A percentile compares a stretch with the other conserved stretches of the same genome.
Evolutionary conservation across 441 rosid genomes (phyloP).

Genomic region (Breynia disticha): DNA sequence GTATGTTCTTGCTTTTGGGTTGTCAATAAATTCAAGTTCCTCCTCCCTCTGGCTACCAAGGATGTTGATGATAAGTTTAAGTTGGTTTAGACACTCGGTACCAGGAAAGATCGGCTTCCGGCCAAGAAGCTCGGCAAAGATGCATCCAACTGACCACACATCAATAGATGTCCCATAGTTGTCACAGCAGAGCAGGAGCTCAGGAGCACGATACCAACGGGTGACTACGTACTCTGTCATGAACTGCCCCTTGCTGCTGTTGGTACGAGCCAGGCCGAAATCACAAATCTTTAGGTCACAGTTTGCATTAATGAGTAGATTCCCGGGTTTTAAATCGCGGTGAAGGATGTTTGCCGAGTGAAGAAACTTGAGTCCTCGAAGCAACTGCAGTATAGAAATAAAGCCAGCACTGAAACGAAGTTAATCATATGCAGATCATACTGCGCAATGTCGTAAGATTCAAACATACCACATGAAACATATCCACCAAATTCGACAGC

Average conservation of each 20-base stretch:
- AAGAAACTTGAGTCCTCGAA: slow-evolving; percentile 72
- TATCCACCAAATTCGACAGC: too few species aligned
- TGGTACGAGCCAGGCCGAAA: slow-evolving; percentile 62
- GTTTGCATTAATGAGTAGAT: slow-evolving; percentile 81
- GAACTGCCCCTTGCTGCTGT: slow-evolving; percentile 44
- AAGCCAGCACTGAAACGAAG: too few species aligned
- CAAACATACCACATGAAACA: too few species aligned
- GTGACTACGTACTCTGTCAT: slow-evolving; percentile 81
- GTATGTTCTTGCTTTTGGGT: slow-evolving; percentile 52
- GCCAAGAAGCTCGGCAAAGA: slow-evolving; percentile 75
- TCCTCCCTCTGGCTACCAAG: slow-evolving; percentile 70
- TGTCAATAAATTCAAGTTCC: slow-evolving; percentile 62
- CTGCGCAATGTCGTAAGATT: too few species aligned
- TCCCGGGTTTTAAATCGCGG: slow-evolving; percentile 80
- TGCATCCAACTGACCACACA: slow-evolving; percentile 81
- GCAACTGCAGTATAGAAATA: slow-evolving; percentile 30
- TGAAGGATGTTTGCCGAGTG: slow-evolving; percentile 86
- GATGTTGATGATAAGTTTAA: slow-evolving; percentile 58
- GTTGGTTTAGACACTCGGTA: slow-evolving; percentile 72
- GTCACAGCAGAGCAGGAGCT: slow-evolving; percentile 70
- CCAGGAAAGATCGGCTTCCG: slow-evolving; percentile 76
- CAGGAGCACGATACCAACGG: slow-evolving; percentile 76
- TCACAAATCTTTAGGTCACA: slow-evolving; percentile 73
- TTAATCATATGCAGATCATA: too few species aligned
- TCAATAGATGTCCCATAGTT: slow-evolving; percentile 68